Conservation (phyloP, 1,284 basidiomycete species). For the Tilletiopsis washingtonensis region DNA sequence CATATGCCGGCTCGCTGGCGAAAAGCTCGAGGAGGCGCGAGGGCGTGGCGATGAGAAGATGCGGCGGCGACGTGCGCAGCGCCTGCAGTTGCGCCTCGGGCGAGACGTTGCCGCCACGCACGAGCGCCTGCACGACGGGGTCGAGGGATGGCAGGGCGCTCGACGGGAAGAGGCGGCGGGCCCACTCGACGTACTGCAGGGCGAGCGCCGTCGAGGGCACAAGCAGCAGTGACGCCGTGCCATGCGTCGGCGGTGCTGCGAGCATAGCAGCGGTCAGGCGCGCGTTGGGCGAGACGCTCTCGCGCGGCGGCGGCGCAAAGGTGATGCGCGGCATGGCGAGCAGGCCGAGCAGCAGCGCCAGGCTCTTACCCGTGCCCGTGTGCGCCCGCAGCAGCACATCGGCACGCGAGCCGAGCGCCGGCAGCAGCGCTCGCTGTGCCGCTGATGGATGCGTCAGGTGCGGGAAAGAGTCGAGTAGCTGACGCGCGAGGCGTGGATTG, state of each 20-base stretch:
- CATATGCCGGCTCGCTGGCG: slow-evolving; percentile 17
- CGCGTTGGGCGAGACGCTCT: background rate
- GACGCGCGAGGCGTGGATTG: slow-evolving; percentile 4
- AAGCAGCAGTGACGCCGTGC: slow-evolving; percentile 33
- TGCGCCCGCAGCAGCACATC: slow-evolving; percentile 42
- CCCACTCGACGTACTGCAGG: slow-evolving; percentile 37
- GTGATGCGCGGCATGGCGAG: slow-evolving; percentile 41
- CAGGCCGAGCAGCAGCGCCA: slow-evolving; percentile 36
- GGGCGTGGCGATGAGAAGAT: slow-evolving; percentile 42
- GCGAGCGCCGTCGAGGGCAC: slow-evolving; percentile 45
- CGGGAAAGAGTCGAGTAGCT: slow-evolving; percentile 21
- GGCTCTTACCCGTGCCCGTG: slow-evolving; percentile 44
- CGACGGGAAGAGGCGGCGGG: slow-evolving; percentile 22
- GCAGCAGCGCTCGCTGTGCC: slow-evolving; percentile 34
- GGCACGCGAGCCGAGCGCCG: slow-evolving; percentile 23
- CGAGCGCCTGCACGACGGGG: slow-evolving; percentile 31
- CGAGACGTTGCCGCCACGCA: slow-evolving; percentile 18
- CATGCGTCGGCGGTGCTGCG: slow-evolving; percentile 8
- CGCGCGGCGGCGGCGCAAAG: slow-evolving; percentile 10
- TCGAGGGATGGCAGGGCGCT: slow-evolving; percentile 18
- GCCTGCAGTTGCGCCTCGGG: slow-evolving; percentile 19
- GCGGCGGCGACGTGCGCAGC: slow-evolving; percentile 27
- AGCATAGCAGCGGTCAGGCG: no score
- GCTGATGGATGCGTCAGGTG: slow-evolving; percentile 31
- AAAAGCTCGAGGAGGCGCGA: slow-evolving; percentile 34